phyloP scores from a whole-genome alignment of 164 flowering plant genomes.

The Magnolia changhungtana region DNA sequence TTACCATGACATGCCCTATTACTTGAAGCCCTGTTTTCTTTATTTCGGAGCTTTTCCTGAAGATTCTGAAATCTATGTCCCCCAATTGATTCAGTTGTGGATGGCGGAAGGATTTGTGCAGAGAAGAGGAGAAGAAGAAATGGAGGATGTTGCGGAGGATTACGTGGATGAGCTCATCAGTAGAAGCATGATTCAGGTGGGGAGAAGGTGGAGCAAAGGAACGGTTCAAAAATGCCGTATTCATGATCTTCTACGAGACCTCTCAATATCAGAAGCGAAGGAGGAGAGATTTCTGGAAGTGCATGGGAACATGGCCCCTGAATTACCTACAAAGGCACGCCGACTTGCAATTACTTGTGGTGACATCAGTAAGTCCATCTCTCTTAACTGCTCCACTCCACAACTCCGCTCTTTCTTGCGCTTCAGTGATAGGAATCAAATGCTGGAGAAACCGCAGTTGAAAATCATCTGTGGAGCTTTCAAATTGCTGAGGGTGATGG shows the following conservation, averaged over 20 bases:
- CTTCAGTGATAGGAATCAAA: not conserved
- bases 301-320: not conserved
- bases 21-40: constrained; percentile 1
- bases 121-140: not conserved
- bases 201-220: not conserved
- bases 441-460: not conserved
- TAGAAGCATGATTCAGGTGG: not conserved
- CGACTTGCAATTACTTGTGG: not conserved
- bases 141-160: constrained; percentile 6
- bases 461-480: not conserved
- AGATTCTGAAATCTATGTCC: not conserved
- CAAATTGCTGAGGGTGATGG: not conserved
- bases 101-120: not conserved
- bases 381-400: not conserved
- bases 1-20: not conserved
- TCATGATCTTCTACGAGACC: constrained; percentile 1
- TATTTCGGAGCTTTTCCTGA: not conserved
- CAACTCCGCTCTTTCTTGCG: not conserved
- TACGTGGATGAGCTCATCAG: not conserved
- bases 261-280: not conserved
- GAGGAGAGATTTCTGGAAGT: not conserved
- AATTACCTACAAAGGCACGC: not conserved
- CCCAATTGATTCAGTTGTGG: not conserved
- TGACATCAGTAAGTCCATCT: not conserved
- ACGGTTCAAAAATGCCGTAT: not conserved